Evolutionary conservation across 1,284 basidiomycete species (phyloP).

Genomic region (Ceratobasidium sp.): DNA sequence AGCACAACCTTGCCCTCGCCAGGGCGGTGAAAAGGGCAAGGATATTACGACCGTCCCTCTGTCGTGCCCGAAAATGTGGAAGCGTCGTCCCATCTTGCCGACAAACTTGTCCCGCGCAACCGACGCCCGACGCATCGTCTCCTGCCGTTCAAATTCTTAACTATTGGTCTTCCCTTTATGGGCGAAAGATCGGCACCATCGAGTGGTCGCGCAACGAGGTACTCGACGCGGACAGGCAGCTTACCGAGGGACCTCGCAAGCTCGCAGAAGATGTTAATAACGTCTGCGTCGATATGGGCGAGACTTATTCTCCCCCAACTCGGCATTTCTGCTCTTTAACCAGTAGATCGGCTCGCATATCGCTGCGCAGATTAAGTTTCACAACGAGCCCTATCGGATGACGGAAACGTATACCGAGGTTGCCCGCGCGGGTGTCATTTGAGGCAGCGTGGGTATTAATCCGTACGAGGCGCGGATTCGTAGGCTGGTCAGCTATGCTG

Average conservation of each 20-base stretch:
- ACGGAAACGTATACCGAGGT: conserved; percentile 74
- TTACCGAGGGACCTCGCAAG: conserved; percentile 65
- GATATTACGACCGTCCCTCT: conserved; percentile 32
- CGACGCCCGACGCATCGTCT: conserved; percentile 72
- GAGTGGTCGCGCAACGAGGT: conserved; percentile 81
- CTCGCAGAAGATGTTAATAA: conserved; percentile 52
- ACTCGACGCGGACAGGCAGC: conserved; percentile 62
- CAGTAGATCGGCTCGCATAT: conserved; percentile 82
- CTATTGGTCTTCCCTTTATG: conserved; percentile 72
- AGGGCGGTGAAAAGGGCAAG: conserved; percentile 50
- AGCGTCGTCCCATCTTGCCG: conserved; percentile 58
- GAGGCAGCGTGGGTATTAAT: conserved; percentile 76
- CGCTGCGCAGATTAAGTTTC: conserved; percentile 70
- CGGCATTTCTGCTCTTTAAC: conserved; percentile 83
- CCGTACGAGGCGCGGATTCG: conserved; percentile 85
- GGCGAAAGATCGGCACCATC: conserved; percentile 79
- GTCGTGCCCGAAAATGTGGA: conserved; percentile 47
- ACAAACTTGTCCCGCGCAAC: conserved; percentile 67
- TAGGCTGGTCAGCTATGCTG: conserved; percentile 60
- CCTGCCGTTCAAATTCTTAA: conserved; percentile 66
- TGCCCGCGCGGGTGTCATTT: conserved; percentile 78
- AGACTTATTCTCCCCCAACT: conserved; percentile 74
- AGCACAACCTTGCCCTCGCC: conserved; percentile 51
- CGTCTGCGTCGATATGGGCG: conserved; percentile 62
- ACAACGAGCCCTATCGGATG: conserved; percentile 71